Conservation (phyloP, 805 yeast species). For the Yarrowia sp. region DNA sequence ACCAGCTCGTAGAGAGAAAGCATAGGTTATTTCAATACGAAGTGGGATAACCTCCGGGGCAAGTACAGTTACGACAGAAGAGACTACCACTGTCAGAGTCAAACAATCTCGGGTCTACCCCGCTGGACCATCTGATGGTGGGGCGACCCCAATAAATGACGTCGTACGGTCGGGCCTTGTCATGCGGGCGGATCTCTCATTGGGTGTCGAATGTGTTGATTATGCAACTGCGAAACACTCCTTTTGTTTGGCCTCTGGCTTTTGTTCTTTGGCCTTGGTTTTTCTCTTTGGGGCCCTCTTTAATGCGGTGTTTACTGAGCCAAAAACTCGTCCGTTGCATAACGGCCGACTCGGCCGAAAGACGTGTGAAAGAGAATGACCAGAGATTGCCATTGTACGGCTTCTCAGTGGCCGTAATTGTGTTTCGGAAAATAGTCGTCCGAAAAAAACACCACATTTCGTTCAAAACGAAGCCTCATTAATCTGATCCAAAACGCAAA, state of each 20-base stretch:
- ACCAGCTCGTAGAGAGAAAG: too few relatives aligned
- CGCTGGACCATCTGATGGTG: not conserved
- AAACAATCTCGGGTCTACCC: constrained; percentile 2
- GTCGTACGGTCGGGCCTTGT: not conserved
- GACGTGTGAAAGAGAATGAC: not conserved
- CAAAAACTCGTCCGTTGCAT: constrained; percentile 6
- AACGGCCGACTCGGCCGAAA: constrained; percentile 36
- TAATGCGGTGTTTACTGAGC: constrained; percentile 14
- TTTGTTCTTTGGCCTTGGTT: too few relatives aligned
- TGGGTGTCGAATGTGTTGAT: constrained; percentile 21
- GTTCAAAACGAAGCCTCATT: not conserved
- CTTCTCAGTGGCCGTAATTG: not conserved
- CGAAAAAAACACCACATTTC: too few relatives aligned
- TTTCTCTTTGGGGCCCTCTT: not conserved
- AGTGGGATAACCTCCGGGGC: constrained; percentile 14
- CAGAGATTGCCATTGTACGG: not conserved
- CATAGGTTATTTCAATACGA: too few relatives aligned
- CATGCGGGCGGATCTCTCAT: constrained; percentile 36
- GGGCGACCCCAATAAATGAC: not conserved
- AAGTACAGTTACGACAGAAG: constrained; percentile 18
- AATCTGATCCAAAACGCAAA: not conserved
- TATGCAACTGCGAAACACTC: constrained; percentile 28
- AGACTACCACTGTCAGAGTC: constrained; percentile 16
- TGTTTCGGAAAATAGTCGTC: too few relatives aligned
- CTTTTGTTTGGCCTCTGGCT: not conserved